Conservation (phyloP, 108 stramenopile genomes). For the Cyclotella cryptica region DNA sequence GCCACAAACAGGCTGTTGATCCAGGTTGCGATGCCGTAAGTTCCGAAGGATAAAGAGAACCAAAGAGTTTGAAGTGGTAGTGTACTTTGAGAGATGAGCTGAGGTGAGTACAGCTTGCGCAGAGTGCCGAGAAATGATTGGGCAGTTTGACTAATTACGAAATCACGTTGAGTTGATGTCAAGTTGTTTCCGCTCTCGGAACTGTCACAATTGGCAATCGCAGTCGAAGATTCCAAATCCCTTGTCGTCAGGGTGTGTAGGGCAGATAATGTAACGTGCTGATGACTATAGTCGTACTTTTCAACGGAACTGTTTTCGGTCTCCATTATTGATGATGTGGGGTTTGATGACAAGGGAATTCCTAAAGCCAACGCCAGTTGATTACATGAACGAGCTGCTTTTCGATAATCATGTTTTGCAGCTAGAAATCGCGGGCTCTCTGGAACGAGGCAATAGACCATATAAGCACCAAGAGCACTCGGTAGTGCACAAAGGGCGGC, state of each 20-base stretch:
- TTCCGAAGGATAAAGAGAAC: conserved; percentile 78
- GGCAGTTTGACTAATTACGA: neutral
- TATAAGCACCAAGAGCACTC: conserved; percentile 60
- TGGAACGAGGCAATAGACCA: conserved; percentile 68
- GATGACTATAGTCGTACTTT: neutral
- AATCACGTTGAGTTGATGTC: neutral
- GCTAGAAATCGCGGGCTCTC: conserved; percentile 82
- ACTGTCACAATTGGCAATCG: neutral
- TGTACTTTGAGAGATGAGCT: conserved; percentile 60
- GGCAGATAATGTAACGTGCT: neutral
- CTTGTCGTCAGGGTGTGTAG: conserved; percentile 36
- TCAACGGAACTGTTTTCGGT: neutral
- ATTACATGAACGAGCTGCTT: conserved; percentile 62
- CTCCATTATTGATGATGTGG: neutral
- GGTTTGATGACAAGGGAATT: neutral
- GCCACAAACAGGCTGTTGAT: conserved; percentile 82
- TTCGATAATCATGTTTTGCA: conserved; percentile 45
- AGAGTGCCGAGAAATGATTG: conserved; percentile 39
- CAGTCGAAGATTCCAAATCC: conserved; percentile 35
- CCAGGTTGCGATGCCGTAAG: conserved; percentile 83
- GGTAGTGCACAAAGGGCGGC: conserved; percentile 74
- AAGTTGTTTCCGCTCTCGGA: neutral
- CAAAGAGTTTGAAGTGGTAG: conserved; percentile 73
- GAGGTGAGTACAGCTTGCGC: conserved; percentile 54
- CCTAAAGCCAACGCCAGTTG: conserved; percentile 55